These are phyloP conservation scores for Diutina pseudorugosa DNA, from an alignment of 1,139 yeast species.

Conservation along the genomic window DNA sequence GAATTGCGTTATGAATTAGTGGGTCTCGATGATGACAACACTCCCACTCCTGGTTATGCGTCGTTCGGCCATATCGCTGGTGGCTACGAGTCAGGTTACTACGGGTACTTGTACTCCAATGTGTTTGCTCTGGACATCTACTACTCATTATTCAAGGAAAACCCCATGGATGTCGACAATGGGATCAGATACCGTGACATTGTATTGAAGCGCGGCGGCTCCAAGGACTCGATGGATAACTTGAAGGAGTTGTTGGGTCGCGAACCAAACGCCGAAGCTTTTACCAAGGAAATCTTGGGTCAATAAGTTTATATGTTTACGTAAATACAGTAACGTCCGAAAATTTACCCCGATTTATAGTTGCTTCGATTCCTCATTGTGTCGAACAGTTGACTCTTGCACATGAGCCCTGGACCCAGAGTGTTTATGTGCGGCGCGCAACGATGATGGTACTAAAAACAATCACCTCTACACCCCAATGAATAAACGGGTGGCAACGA, in stretches of 20 bases:
- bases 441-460: neutral
- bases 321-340: neutral
- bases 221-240: constrained; percentile 54
- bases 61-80: constrained; percentile 79
- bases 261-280: constrained; percentile 61
- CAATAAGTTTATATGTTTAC: neutral
- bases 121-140: constrained; percentile 81
- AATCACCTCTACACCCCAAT: neutral
- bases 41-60: constrained; percentile 50
- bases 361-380: neutral
- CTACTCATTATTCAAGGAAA: constrained; percentile 53
- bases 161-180: constrained; percentile 50
- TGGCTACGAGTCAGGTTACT: constrained; percentile 79
- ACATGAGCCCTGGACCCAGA: neutral
- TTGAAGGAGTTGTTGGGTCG: constrained; percentile 63
- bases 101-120: constrained; percentile 76
- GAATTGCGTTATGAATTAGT: constrained; percentile 45
- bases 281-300: constrained; percentile 36
- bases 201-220: constrained; percentile 61
- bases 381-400: neutral
- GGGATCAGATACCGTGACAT: constrained; percentile 63
- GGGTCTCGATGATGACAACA: constrained; percentile 42
- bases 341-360: no score
- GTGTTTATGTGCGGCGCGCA: constrained; percentile 1
- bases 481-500: constrained; percentile 3